Evolutionary conservation across 2,329 filamentous ascomycete genomes (phyloP), one percentile per base, ranked within the genome.

Genomic region (Pseudocercospora macadamiae): DNA sequence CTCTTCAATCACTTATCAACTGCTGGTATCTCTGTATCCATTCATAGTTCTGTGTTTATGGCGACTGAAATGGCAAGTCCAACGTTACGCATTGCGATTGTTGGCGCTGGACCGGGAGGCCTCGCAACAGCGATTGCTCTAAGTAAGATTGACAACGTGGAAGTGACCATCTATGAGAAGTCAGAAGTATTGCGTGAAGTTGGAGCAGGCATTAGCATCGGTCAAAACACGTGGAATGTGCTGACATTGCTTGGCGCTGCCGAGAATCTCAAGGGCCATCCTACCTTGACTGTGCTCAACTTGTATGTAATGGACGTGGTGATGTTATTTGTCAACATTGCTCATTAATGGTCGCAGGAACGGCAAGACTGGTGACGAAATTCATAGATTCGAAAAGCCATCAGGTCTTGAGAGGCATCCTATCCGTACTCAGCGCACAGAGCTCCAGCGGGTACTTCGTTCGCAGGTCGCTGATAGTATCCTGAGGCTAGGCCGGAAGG

Each of bases 401-500:
- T 21, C 42, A 1, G 28, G 28, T 48, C 36, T 36, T 7, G 34
- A 30, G 18, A 49, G 51, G 37, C 36, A 57, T 16, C 63, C 63
- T 3, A 57, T 61, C n/a, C 57, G 61, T 9, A 61, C 59, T 8
- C 63, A 65, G 36, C 49, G 63, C 25, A 76, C 73, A 2, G 71
- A 70, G 45, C 69, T 85, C 2, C 83, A 85, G 63, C 73, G 75
- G 1, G 79, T 81, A 0, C 73, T 85, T 0, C 69, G 82, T 2
- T 71, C 76, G 1, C 74, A 77, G n/a, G 75, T 84, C 0, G 74
- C 78, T 2, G 67, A 72, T 3, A 77, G 75, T 0, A 70, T 74
- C 0, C 75, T 85, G 30, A 73, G 77, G 4, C 71, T 82, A 1
- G 74, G 73, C 1, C 82, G 80, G 53, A 79, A 76, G 51, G 71